phyloP scores from a whole-genome alignment of 176 grass and related monocot genomes.

The Poa annua region DNA sequence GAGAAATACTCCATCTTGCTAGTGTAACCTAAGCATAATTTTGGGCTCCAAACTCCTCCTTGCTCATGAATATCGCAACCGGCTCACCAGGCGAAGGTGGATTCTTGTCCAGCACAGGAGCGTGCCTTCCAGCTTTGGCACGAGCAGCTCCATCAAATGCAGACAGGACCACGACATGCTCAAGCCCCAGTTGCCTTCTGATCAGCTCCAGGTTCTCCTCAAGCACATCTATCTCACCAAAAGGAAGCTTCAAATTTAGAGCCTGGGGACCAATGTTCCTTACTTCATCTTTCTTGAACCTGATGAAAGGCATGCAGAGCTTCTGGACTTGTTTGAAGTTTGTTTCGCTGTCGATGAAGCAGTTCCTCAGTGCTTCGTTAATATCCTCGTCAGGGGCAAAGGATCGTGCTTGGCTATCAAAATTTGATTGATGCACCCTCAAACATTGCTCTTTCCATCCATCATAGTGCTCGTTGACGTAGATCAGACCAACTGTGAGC shows the following conservation, averaged over 20 bases:
- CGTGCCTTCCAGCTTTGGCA: slow-evolving; percentile 46
- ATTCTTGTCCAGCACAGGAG: slow-evolving; percentile 53
- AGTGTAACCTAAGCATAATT: not conserved
- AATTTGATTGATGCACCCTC: slow-evolving; percentile 50
- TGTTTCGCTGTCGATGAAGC: slow-evolving; percentile 36
- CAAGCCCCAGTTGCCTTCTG: slow-evolving; percentile 58
- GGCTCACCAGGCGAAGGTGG: slow-evolving; percentile 70
- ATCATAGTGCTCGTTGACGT: slow-evolving; percentile 72
- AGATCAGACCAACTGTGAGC: slow-evolving; percentile 57
- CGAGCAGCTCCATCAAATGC: slow-evolving; percentile 38
- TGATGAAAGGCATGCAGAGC: slow-evolving; percentile 68
- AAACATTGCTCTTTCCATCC: slow-evolving; percentile 82
- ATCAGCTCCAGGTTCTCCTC: slow-evolving; percentile 55
- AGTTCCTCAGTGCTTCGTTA: slow-evolving; percentile 42
- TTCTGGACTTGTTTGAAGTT: slow-evolving; percentile 64
- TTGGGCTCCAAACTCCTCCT: slow-evolving; percentile 40
- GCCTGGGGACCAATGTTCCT: slow-evolving; percentile 38
- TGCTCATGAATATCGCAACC: slow-evolving; percentile 59
- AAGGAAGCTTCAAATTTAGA: slow-evolving; percentile 14
- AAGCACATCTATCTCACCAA: slow-evolving; percentile 50
- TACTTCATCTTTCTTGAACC: slow-evolving; percentile 63
- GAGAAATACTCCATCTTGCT: not conserved
- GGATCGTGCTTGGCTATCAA: slow-evolving; percentile 26
- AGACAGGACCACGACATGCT: slow-evolving; percentile 28
- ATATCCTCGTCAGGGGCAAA: slow-evolving; percentile 61